Base-by-base conservation (phyloP, 148 eudicot genomes). In the Pharnaceum exiguum region DNA sequence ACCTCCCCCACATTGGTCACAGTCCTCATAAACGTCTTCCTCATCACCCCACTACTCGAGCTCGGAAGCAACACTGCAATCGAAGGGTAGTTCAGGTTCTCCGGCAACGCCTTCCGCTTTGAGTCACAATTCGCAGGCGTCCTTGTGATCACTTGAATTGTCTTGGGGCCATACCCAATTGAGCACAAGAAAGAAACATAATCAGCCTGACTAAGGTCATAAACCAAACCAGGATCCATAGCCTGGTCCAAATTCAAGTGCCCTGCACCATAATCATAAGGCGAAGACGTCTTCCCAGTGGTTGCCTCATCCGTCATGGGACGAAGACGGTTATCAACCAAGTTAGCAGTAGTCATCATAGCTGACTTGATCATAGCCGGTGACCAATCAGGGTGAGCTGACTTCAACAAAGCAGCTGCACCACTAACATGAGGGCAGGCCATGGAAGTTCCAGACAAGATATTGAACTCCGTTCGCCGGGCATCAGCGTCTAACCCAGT, bases 361-460 rank as follows among this genome's bases (percentile, higher is more conserved):
- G 99, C 95, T 1, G 99, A 93, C 51, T 79, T 72, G 6, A 90
- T 87, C 51, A 82, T 84, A 2, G 93, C 93, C 3, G 97, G 89
- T 5, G 83, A 66, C 99, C 99, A 93, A 53, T 83, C 84, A 0
- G 89, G 99, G 21, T 93, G 95, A 0, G 96, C 95, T 2, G 96
- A 89, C 28, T 86, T 89, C 12, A 93, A 79, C 74, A 93, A 59
- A 0, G 99, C 99, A 0, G 99, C 99, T 0, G 99, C 96, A 0
- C 99, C 99, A 11, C 96, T 75, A 0, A 93, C 91, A 47, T 93
- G 99, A 0, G 99, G 99, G 32, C 85, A 81, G 16, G 99, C 80
- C 99, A 93, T 93, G 2, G 99, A 93, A 10, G 99, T 93, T 0
- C 99, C 99, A 0, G 99, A 93, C 0, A 93, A 56, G 28, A 93